Evolutionary conservation across 805 yeast species (phyloP), one percentile per base, ranked within the genome.

Genomic region (Metschnikowia vanudenii): DNA sequence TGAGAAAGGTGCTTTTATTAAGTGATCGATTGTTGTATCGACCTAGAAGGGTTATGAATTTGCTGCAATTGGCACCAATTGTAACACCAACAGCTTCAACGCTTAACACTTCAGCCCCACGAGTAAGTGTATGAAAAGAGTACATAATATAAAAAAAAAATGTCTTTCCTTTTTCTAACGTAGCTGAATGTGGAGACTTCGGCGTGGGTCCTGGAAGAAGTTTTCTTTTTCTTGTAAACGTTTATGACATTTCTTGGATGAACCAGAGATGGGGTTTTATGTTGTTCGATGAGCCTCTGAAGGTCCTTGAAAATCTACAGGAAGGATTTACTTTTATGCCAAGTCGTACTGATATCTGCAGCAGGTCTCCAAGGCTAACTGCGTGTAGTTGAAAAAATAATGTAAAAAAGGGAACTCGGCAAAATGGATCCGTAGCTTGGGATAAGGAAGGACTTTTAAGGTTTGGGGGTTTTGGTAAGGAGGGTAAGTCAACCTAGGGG

Each of bases 351-450:
- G 65, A 65, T 65, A 66, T 60, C 37, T 17, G 9, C 34, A 31
- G 34, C 17, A 31, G 16, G 34, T 9, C 16, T 67, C 71, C 72
- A 63, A 67, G 72, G 71, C 65, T 67, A 67, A 31, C 34, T 12
- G 34, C 34, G 17, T 31, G 17, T 31, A 14, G 34, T 31, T 7
- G 34, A 31, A 64, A 66, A 71, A 65, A 65, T 62, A 64, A 66
- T 63, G 70, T 66, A 64, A 71, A 63, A 66, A 64, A 64, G 70
- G 71, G 71, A 67, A 67, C 69, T 66, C 71, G 69, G 71, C 71
- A 66, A 64, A 66, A 62, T 66, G 57, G 68, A 64, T 67, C 69
- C 68, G 69, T 67, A 24, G 18, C 36, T 64, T 68, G 70, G 69
- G 71, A 67, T 58, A 65, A 66, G 71, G 67, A 67, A 67, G 67